Percentiles rank a stretch among this genome's conserved stretches.
These are phyloP conservation scores for Cucurbita argyrosperma DNA, from an alignment of 306 rosid species.

Conservation along the genomic window DNA sequence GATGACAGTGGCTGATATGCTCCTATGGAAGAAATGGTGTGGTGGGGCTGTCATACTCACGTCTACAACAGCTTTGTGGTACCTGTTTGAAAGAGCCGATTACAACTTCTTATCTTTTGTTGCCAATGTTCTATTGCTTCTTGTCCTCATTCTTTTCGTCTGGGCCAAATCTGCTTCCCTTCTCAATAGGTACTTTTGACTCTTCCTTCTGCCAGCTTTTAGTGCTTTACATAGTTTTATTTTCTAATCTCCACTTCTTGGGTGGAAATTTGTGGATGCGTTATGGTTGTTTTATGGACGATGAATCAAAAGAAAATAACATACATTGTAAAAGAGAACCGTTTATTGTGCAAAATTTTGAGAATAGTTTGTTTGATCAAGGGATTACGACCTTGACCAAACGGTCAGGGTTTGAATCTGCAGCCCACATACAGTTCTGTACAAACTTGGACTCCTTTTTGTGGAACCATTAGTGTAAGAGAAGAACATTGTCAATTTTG, in stretches of 20 bases:
- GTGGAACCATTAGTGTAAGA: not conserved
- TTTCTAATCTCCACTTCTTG: not conserved
- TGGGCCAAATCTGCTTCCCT: slow-evolving; percentile 98
- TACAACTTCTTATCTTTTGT: slow-evolving; percentile 72
- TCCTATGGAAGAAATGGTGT: slow-evolving; percentile 79
- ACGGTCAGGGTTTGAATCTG: no score
- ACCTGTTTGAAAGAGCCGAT: slow-evolving; percentile 69
- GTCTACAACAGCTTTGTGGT: slow-evolving; percentile 64
- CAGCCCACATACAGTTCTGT: not conserved
- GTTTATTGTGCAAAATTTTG: not conserved
- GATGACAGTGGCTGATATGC: slow-evolving; percentile 65
- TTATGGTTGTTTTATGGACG: not conserved
- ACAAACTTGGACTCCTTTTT: not conserved
- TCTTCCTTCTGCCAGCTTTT: not conserved
- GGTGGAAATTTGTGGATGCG: not conserved
- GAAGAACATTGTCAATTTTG: not conserved
- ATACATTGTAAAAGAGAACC: not conserved
- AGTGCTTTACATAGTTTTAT: not conserved
- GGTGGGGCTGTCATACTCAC: slow-evolving; percentile 41
- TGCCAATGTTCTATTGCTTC: slow-evolving; percentile 77
- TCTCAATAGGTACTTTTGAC: slow-evolving; percentile 55
- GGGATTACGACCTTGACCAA: not conserved
- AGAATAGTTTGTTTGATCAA: not conserved
- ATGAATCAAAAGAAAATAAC: not conserved
- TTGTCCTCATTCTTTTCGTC: slow-evolving; percentile 66